Base-by-base conservation (phyloP, 106 monocot genomes). In the Alisma plantagoaquatica region DNA sequence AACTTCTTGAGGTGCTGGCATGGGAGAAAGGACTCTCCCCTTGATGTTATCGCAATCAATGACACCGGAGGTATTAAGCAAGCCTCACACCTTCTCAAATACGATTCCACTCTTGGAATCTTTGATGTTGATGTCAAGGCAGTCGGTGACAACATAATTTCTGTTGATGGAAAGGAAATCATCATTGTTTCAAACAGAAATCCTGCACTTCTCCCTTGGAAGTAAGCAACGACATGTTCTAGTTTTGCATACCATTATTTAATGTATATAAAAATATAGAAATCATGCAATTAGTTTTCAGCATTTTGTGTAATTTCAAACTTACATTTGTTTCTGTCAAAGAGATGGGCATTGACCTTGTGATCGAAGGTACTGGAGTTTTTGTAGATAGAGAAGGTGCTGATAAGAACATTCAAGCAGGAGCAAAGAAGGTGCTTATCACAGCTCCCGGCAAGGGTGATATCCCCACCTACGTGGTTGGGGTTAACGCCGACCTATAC, bases 1-100 rank as follows among this genome's bases (percentile, higher is more conserved):
- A 90, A 90, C 73, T 90, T 90, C 71, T 72, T 90, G 8, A 69
- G 90, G 19, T 90, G 90, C 69, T 90, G 79, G 90, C 90, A 90
- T 73, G 90, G 90, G 6, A 73, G 90, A 33, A 73, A 84, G 62
- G 66, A 80, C 64, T 90, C 90, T 0, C 90, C 84, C 0, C 74
- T 90, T 26, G 90, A 90, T 25, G 71, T 90, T 31, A 65, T 90
- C 41, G 84, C 80, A 42, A 83, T 90, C 79, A 90, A 90, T 57
- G 89, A 90, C 77, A 90, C 83, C 31, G 89, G 89, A 35, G 90
- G 83, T 62, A 69, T 90, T 22, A 90, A 90, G 74, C 84, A 90
- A 63, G 90, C 90, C 1, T 77, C 90, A 21, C 90, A 90, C 74
- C 74, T 90, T 51, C 80, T 90, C 53, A 90, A 90, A 60, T 90